phyloP scores from a whole-genome alignment of 371 early-diverging fungal genomes.

The Neoconidiobolus thromboides region DNA sequence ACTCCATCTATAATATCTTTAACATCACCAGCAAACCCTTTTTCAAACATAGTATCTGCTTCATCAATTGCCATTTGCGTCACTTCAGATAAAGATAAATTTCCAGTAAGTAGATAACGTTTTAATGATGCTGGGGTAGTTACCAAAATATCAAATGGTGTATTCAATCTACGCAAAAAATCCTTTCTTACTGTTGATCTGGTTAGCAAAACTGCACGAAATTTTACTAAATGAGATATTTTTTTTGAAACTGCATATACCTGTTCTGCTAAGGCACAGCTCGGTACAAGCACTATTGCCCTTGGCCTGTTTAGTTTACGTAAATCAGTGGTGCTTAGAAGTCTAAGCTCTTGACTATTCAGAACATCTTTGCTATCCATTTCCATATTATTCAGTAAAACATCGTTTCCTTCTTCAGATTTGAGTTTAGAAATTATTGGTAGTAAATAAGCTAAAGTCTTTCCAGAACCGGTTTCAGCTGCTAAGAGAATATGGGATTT shows the following conservation, averaged over 20 bases:
- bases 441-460: slow-evolving; percentile 90
- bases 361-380: neutral
- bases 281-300: slow-evolving; percentile 88
- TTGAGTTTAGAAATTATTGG: slow-evolving; percentile 64
- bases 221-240: slow-evolving; percentile 44
- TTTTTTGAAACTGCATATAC: slow-evolving; percentile 42
- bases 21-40: slow-evolving; percentile 52
- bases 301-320: slow-evolving; percentile 49
- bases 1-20: slow-evolving; percentile 19
- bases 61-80: slow-evolving; percentile 69
- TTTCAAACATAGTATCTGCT: slow-evolving; percentile 81
- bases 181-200: slow-evolving; percentile 18
- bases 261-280: slow-evolving; percentile 82
- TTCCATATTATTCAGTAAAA: too few species aligned
- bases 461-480: slow-evolving; percentile 97
- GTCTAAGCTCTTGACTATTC: slow-evolving; percentile 9
- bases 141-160: slow-evolving; percentile 62
- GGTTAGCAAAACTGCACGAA: slow-evolving; percentile 41
- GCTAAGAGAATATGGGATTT: slow-evolving; percentile 53
- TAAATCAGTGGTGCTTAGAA: slow-evolving; percentile 12
- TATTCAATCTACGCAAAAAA: slow-evolving; percentile 17
- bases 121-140: slow-evolving; percentile 51
- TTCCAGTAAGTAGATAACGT: slow-evolving; percentile 17
- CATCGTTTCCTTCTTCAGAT: slow-evolving; percentile 27
- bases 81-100: slow-evolving; percentile 31